Conservation (phyloP, 805 yeast genomes). For the Wickerhamiella qilinensis region DNA sequence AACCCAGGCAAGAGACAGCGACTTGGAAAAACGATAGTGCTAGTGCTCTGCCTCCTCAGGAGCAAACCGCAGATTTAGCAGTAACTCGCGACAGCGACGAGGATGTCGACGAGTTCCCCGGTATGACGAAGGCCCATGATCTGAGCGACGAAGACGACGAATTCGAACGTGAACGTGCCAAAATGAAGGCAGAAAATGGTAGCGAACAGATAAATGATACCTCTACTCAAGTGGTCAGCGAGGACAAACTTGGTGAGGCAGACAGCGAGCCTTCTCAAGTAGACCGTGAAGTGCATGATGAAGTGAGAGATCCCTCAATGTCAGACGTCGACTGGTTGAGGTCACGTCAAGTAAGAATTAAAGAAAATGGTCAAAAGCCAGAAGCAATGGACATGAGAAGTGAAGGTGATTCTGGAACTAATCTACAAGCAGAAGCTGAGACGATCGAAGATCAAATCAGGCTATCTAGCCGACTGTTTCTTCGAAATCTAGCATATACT, state of each 20-base stretch:
- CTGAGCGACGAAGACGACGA: constrained; percentile 36
- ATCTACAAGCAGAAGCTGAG: constrained; percentile 30
- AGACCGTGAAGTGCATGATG: too few species aligned
- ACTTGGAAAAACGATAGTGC: constrained; percentile 23
- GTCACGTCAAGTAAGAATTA: constrained; percentile 55
- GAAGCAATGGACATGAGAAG: constrained; percentile 3
- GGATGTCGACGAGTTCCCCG: constrained; percentile 24
- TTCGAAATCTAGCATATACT: constrained; percentile 70
- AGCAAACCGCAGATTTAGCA: too few species aligned
- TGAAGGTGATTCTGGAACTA: too few species aligned
- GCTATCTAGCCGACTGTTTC: constrained; percentile 65
- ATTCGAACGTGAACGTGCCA: constrained; percentile 6
- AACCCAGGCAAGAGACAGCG: constrained; percentile 35
- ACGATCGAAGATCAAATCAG: constrained; percentile 32
- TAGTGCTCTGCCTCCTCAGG: too few species aligned
- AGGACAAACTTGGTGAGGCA: too few species aligned
- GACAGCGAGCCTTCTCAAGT: too few species aligned
- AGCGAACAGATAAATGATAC: too few species aligned
- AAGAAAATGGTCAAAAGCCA: constrained; percentile 24
- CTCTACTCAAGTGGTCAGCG: too few species aligned
- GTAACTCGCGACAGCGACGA: constrained; percentile 15
- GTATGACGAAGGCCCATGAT: constrained; percentile 34
- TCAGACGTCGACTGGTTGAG: constrained; percentile 82
- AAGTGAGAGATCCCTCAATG: constrained; percentile 34
- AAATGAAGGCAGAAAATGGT: not conserved